Conservation (phyloP, 2,329 filamentous ascomycete species). For the Emydomyces testavorans region DNA sequence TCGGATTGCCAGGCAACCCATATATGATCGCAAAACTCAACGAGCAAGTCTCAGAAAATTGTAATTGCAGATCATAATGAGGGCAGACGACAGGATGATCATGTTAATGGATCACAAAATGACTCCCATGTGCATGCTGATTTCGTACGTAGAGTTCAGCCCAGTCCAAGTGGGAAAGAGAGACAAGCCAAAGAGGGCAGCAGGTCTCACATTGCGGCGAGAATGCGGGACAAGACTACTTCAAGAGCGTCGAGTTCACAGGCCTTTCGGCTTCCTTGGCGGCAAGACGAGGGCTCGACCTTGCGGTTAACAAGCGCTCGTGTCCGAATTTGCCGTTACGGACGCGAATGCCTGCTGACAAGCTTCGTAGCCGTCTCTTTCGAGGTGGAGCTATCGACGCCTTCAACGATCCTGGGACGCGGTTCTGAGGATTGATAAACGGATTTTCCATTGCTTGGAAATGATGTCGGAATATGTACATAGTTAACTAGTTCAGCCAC, state of each 20-base stretch:
- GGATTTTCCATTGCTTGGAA: not conserved
- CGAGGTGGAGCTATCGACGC: slow-evolving; percentile 24
- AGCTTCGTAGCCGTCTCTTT: slow-evolving; percentile 10
- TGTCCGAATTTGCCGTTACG: not conserved
- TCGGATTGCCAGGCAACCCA: slow-evolving; percentile 48
- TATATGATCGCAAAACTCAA: slow-evolving; percentile 56
- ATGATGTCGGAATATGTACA: too few species aligned
- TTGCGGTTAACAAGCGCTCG: not conserved
- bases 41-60: slow-evolving; percentile 57
- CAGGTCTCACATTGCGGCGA: slow-evolving; percentile 19
- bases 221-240: slow-evolving; percentile 38
- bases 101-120: slow-evolving; percentile 63
- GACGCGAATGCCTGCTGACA: not conserved
- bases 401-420: slow-evolving; percentile 14
- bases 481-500: not conserved
- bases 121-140: slow-evolving; percentile 36
- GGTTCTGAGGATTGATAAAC: slow-evolving; percentile 8
- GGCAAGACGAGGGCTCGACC: slow-evolving; percentile 24
- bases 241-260: slow-evolving; percentile 39
- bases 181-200: slow-evolving; percentile 25
- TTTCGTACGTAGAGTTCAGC: slow-evolving; percentile 39
- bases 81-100: slow-evolving; percentile 58
- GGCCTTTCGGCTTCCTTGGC: slow-evolving; percentile 43
- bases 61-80: slow-evolving; percentile 58
- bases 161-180: slow-evolving; percentile 35